Evolutionary conservation across 805 yeast species (phyloP), one percentile per base, ranked within the genome.

Genomic region (Lipomyces yamadae): DNA sequence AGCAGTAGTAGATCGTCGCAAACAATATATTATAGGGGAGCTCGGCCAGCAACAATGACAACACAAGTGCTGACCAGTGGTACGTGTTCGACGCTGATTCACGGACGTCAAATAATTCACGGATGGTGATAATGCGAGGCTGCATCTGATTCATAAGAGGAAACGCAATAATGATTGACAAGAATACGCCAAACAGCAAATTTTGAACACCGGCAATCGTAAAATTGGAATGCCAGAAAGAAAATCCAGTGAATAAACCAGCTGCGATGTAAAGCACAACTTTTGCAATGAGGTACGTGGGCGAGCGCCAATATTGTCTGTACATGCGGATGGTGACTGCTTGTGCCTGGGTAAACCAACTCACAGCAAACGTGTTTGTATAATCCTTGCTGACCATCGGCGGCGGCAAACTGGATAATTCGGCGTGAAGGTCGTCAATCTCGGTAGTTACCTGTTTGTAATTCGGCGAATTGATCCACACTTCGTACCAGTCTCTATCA

Each of bases 31-130:
- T 83, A 78, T 86, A 89, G 1, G 92, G 92, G 29, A 87, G 72
- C 75, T 89, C 94, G 66, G 81, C 81, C 24, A 85, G 53, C 68
- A 80, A 80, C 72, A 87, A 87, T 4, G 88, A 76, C 24, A 87
- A 60, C 58, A 88, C 73, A 76, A 89, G 76, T 53, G 83, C 76
- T 34, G 86, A 80, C 93, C 93, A 89, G 73, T 87, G 89, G 79
- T 86, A 89, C 53, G 90, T 89, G 74, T 88, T 88, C 3, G 91
- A 86, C 66, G 86, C 83, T 29, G 86, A 81, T 74, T 89, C 94
- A 73, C 94, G 82, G 13, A 85, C 90, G 76, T 89, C 93, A 73
- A 78, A 89, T 53, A 88, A 75, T 64, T 86, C 88, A 73, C 92
- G 82, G 29, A 87, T 81, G 24, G 78, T 79, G 56, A 85, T 81